Evolutionary conservation across 2,329 filamentous ascomycete genomes (phyloP), one percentile per base, ranked within the genome.

Genomic region (Alternaria incomplexa): DNA sequence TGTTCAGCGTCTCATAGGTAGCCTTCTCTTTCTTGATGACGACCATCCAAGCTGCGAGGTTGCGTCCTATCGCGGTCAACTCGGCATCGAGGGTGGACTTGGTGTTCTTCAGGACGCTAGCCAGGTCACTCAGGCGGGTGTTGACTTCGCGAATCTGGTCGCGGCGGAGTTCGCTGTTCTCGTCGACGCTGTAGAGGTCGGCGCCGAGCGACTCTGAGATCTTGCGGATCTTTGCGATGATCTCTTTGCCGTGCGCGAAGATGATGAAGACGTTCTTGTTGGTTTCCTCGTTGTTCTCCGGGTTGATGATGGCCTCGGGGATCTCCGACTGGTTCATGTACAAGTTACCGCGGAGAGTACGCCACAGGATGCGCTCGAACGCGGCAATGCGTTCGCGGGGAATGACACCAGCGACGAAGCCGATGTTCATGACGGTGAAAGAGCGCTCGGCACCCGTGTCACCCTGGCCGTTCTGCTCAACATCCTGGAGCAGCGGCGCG

Each of bases 291-390:
- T 98, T 97, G 83, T 89, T 97, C 77, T 91, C 87, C 15, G 96
- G 95, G 80, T 99, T 93, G 79, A 97, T 86, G 72, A 99, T 91
- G 40, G 93, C 89, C 80, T 99, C 95, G 8, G 93, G 90, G 66
- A 99, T 99, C 85, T 99, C 96, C 44, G 95, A 95, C 85, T 99
- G 96, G 83, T 99, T 99, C 96, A 99, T 99, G 86, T 98, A 99
- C 67, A 99, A 85, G 81, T 99, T 99, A 75, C 96, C 96, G 80
- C 96, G 93, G 45, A 99, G 88, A 0, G 96, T 97, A 75, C 96
- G 90, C 96, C 96, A 99, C 55, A 99, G 86, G 72, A 99, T 99
- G 63, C 96, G 91, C 84, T 99, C 96, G 78, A 99, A 99, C 25
- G 95, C 92, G 13, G 91, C 94, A 64, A 99, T 95, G 54, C 95